phyloP scores from a whole-genome alignment of 2,329 filamentous ascomycete species.

The Colletotrichum phormii region DNA sequence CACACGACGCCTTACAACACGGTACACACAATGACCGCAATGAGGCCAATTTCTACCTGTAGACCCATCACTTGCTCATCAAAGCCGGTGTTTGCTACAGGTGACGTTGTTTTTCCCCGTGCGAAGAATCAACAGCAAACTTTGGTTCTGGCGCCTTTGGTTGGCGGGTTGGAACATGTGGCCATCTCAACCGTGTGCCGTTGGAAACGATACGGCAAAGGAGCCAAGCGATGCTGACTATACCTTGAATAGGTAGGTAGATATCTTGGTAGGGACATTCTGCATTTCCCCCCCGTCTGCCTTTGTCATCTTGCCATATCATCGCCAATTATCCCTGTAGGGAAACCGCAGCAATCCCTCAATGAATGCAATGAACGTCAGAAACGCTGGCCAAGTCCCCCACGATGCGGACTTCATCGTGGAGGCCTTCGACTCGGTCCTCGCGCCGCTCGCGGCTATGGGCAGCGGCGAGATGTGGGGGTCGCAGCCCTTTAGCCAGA shows the following conservation, averaged over 20 bases:
- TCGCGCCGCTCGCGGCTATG: conserved; percentile 43
- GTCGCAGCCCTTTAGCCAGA: conserved; percentile 40
- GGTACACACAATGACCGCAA: neutral
- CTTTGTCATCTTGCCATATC: neutral
- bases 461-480: conserved; percentile 46
- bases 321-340: neutral
- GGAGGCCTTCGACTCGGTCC: conserved; percentile 44
- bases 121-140: neutral
- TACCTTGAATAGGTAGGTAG: neutral
- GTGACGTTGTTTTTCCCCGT: neutral
- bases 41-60: neutral
- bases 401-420: conserved; percentile 45
- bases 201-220: neutral
- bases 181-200: neutral
- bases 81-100: neutral
- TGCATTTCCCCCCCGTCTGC: neutral
- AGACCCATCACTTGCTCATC: neutral
- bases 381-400: conserved; percentile 38
- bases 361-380: conserved; percentile 37
- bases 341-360: fast-evolving
- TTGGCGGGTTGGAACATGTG: neutral
- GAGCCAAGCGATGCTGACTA: neutral
- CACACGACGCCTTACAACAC: neutral
- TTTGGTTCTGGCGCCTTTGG: neutral
- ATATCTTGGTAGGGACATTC: neutral